phyloP scores from a whole-genome alignment of 2,329 filamentous ascomycete genomes.

The Fusarium transvaalense region DNA sequence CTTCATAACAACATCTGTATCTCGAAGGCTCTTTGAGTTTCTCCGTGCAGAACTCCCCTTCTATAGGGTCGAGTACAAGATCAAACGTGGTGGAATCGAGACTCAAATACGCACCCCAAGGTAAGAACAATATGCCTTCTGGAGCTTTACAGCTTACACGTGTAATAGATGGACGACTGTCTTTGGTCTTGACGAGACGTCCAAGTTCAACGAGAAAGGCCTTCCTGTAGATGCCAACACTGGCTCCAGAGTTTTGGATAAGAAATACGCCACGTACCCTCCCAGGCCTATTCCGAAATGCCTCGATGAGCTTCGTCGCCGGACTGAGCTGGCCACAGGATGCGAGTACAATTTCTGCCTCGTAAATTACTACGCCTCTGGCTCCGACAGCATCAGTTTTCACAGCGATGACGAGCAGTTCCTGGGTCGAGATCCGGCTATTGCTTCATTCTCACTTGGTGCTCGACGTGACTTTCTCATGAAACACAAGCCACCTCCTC shows the following conservation, averaged over 20 bases:
- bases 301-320: slow-evolving; percentile 71
- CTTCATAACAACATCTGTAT: slow-evolving; percentile 70
- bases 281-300: slow-evolving; percentile 80
- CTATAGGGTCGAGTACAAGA: slow-evolving; percentile 80
- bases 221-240: slow-evolving; percentile 60
- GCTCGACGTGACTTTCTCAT: slow-evolving; percentile 80
- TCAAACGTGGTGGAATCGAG: slow-evolving; percentile 73
- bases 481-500: slow-evolving; percentile 76
- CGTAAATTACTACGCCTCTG: slow-evolving; percentile 86
- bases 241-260: slow-evolving; percentile 59
- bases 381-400: slow-evolving; percentile 81
- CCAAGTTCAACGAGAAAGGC: slow-evolving; percentile 64
- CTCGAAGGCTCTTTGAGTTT: slow-evolving; percentile 75
- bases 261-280: slow-evolving; percentile 65
- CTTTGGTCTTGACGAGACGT: slow-evolving; percentile 72
- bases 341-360: slow-evolving; percentile 81
- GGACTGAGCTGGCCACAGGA: slow-evolving; percentile 75
- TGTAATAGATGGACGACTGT: slow-evolving; percentile 63
- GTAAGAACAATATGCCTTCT: slow-evolving; percentile 45
- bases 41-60: slow-evolving; percentile 79
- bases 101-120: slow-evolving; percentile 70
- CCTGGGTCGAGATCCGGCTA: slow-evolving; percentile 75
- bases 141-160: slow-evolving; percentile 2
- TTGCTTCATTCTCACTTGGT: slow-evolving; percentile 81
- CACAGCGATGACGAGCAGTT: slow-evolving; percentile 87